Base-by-base conservation (phyloP, 2,329 filamentous ascomycete species). In the Colletotrichum spinosum region DNA sequence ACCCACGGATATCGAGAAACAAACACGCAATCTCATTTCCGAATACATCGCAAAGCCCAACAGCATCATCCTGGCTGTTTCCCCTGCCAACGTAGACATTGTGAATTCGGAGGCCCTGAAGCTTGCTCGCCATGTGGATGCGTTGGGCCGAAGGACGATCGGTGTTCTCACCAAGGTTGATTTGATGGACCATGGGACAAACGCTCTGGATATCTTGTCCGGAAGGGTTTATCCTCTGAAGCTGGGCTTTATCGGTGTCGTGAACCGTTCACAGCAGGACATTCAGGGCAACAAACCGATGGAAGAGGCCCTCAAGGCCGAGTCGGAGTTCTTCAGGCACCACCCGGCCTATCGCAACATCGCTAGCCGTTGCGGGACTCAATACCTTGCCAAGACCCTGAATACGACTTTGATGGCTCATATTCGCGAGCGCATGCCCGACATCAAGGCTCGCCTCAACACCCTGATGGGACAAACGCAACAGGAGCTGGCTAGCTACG, bases 381-480 rank as follows among this genome's bases (percentile, higher is more conserved):
- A 97, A 64, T 98, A 92, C 74, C 83, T 99, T 60, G 96, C 96
- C 55, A 97, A 96, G 82, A 97, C 93, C 12, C 85, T 99, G 67
- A 99, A 98, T 79, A 91, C 91, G 48, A 99, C 96, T 11, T 85
- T 99, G 69, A 98, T 99, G 96, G 82, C 89, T 25, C 96, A 99
- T 75, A 99, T 99, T 75, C 92, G 96, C 67, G 96, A 99, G 76
- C 89, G 96, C 51, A 83, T 99, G 72, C 96, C 96, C 37, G 96
- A 99, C 77, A 99, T 99, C 83, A 99, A 99, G 81, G 96, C 96
- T 54, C 90, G 96, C 60, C 85, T 99, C 67, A 99, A 99, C 79
- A 99, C 96, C 1, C 83, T 99, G 55, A 99, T 99, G 96, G 96
- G 96, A n/a, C 96, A 99, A 79, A 98, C 96, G 53, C 96, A 99